Percentiles rank a stretch among this genome's conserved stretches.
Conservation (phyloP, 202 grass and related monocot species). For the Eragrostis tef region DNA sequence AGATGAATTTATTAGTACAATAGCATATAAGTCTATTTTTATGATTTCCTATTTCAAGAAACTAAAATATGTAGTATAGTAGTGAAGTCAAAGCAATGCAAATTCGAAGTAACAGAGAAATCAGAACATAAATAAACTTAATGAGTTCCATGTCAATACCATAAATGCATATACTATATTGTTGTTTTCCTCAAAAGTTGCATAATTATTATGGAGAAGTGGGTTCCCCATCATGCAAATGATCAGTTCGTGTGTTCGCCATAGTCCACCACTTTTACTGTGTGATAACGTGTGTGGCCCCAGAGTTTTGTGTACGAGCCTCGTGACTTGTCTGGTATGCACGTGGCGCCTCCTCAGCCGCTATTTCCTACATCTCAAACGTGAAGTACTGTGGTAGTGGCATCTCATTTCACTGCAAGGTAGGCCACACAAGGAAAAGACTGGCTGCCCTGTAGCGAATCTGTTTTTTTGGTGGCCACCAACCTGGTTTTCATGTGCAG, state of each 20-base stretch:
- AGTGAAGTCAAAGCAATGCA: too few relatives aligned
- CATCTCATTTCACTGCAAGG: constrained; percentile 21
- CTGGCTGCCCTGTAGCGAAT: neutral
- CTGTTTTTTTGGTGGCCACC: constrained; percentile 21
- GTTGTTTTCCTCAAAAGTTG: neutral
- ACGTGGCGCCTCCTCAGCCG: constrained; percentile 49
- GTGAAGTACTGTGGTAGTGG: neutral
- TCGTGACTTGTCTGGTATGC: constrained; percentile 46
- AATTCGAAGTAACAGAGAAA: too few relatives aligned
- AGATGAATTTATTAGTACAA: too few relatives aligned
- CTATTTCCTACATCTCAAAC: constrained; percentile 23
- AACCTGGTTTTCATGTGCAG: constrained; percentile 17
- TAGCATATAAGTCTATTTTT: too few relatives aligned
- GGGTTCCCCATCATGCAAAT: neutral
- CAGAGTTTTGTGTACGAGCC: constrained; percentile 31
- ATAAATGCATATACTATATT: neutral
- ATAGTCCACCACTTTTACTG: constrained; percentile 29
- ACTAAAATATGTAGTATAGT: too few relatives aligned
- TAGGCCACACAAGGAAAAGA: neutral
- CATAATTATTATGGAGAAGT: neutral
- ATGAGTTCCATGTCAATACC: neutral
- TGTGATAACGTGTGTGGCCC: constrained; percentile 46
- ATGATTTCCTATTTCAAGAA: too few relatives aligned
- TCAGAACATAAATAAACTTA: too few relatives aligned
- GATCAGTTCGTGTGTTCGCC: constrained; percentile 27